phyloP scores from a whole-genome alignment of 805 yeast species.

The Priceomyces melissophilus region DNA sequence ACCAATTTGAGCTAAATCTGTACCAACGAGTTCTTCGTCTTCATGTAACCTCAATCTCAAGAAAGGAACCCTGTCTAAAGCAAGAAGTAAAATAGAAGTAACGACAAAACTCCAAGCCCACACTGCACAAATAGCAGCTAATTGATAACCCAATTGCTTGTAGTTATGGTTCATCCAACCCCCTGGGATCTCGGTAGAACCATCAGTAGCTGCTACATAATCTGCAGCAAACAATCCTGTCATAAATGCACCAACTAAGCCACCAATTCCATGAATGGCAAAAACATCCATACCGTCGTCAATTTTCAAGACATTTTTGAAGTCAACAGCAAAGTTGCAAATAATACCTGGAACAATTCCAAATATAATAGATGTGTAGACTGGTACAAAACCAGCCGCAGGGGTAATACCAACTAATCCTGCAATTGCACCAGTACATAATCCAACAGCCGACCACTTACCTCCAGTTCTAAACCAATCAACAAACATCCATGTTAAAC shows the following conservation, averaged over 20 bases:
- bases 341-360: constrained; percentile 74
- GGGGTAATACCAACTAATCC: constrained; percentile 96
- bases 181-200: constrained; percentile 50
- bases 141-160: constrained; percentile 81
- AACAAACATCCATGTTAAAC: constrained; percentile 88
- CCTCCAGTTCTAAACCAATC: constrained; percentile 84
- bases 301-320: constrained; percentile 66
- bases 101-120: constrained; percentile 73
- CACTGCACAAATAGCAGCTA: constrained; percentile 71
- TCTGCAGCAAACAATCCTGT: constrained; percentile 95
- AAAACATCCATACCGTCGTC: constrained; percentile 96
- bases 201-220: constrained; percentile 46
- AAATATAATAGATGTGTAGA: constrained; percentile 81
- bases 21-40: constrained; percentile 85
- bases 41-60: constrained; percentile 77
- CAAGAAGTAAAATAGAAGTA: constrained; percentile 63
- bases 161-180: constrained; percentile 88
- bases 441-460: constrained; percentile 90
- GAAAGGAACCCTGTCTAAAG: constrained; percentile 74
- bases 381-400: constrained; percentile 94
- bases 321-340: constrained; percentile 83
- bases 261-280: constrained; percentile 93
- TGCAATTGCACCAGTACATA: constrained; percentile 90
- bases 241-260: constrained; percentile 73
- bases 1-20: constrained; percentile 88